Percentiles rank a stretch among this genome's conserved stretches.
Conservation (phyloP, 352 stramenopile species). For the Phytopythium oedochilum region DNA sequence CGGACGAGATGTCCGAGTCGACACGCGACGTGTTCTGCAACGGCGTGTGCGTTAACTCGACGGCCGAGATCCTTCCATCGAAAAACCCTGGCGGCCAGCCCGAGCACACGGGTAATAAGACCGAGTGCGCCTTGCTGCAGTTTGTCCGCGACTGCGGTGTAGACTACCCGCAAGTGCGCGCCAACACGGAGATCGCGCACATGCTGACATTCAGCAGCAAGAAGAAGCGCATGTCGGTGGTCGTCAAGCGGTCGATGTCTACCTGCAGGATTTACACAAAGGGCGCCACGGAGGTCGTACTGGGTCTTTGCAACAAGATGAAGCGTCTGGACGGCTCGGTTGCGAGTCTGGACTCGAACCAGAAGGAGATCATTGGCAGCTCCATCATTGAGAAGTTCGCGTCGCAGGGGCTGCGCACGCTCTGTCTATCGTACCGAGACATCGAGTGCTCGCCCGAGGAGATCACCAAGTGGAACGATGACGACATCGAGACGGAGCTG, state of each 20-base stretch:
- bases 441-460: slow-evolving; percentile 54
- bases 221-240: slow-evolving; percentile 82
- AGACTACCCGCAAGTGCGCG: slow-evolving; percentile 48
- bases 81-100: slow-evolving; percentile 44
- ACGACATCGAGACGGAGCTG: slow-evolving; percentile 85
- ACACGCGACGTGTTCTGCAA: slow-evolving; percentile 68
- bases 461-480: slow-evolving; percentile 62
- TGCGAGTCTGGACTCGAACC: slow-evolving; percentile 35
- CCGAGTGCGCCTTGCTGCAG: slow-evolving; percentile 69
- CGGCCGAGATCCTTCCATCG: slow-evolving; percentile 55
- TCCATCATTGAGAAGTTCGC: slow-evolving; percentile 78
- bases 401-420: slow-evolving; percentile 74
- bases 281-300: slow-evolving; percentile 66
- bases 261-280: slow-evolving; percentile 74
- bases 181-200: slow-evolving; percentile 44
- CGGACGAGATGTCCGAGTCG: slow-evolving; percentile 51
- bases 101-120: slow-evolving; percentile 82
- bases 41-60: slow-evolving; percentile 70
- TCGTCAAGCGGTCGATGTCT: slow-evolving; percentile 30
- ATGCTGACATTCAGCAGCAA: slow-evolving; percentile 84
- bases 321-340: slow-evolving; percentile 60
- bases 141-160: slow-evolving; percentile 68
- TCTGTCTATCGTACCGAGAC: slow-evolving; percentile 87
- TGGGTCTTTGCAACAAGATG: slow-evolving; percentile 67
- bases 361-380: slow-evolving; percentile 48